phyloP scores from a whole-genome alignment of 768 basidiomycete species.

The Trametes cinnabarina region DNA sequence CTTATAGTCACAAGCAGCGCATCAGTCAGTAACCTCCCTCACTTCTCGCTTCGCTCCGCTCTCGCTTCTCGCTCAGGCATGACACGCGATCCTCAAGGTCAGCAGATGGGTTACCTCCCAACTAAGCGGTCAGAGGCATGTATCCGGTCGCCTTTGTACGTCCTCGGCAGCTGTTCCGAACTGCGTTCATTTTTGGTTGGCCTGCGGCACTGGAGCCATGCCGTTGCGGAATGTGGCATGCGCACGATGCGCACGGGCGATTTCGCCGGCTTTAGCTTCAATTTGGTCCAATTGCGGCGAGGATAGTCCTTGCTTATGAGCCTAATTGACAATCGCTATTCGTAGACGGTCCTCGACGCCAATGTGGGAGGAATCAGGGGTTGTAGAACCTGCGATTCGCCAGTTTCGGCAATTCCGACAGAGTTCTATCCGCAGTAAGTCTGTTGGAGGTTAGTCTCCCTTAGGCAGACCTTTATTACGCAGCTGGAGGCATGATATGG shows the following conservation, averaged over 20 bases:
- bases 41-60: too few relatives aligned
- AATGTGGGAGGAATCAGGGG: too few relatives aligned
- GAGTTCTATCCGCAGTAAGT: too few relatives aligned
- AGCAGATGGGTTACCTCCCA: not conserved
- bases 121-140: not conserved
- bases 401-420: too few relatives aligned
- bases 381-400: not conserved
- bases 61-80: too few relatives aligned
- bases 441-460: too few relatives aligned
- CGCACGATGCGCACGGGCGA: not conserved
- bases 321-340: not conserved
- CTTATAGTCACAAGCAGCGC: too few relatives aligned
- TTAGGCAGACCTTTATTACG: too few relatives aligned
- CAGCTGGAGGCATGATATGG: too few relatives aligned
- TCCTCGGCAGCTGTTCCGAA: conserved; percentile 4
- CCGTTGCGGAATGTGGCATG: not conserved
- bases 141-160: not conserved
- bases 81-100: not conserved
- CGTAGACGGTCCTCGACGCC: too few relatives aligned
- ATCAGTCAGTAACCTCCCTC: too few relatives aligned
- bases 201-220: not conserved
- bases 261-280: not conserved
- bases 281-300: not conserved
- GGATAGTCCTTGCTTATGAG: not conserved
- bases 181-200: not conserved